Evolutionary conservation across 116 monocot genomes (phyloP), one percentile per base, ranked within the genome.

Genomic region (Papilionanthe hybrid): DNA sequence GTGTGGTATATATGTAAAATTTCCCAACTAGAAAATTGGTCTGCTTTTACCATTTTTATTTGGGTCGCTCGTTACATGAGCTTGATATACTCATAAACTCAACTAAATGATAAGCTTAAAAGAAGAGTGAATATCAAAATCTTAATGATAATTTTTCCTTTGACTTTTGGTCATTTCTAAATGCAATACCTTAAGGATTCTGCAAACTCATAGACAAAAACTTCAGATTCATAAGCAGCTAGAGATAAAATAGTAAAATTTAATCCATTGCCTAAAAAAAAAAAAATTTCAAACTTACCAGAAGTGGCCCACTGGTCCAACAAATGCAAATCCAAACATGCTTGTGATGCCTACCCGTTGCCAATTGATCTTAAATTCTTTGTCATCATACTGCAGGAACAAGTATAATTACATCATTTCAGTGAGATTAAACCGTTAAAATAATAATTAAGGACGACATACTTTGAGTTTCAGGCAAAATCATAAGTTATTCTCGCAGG

Each of bases 301-400:
- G 57, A 85, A 91, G 86, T 99, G 90, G 9, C 93, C 99, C 74
- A 99, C 88, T 23, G 99, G 99, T 66, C 99, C 99, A 71, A 95
- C 95, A 81, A 99, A 95, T 41, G 95, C 92, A 86, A 99, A 86
- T 67, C 99, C 99, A 83, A 99, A 99, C 85, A 90, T 89, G 84
- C 99, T 99, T 63, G 99, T 91, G 72, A 81, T 90, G 79, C 85
- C 99, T 65, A 90, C 99, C 84, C 99, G 90, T 81, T 83, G 92
- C 95, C 93, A 95, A 82, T 92, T 88, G 74, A 99, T 88, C 75
- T 87, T 95, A 75, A 99, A 89, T 50, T 95, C 89, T 79, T 90
- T 76, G 76, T 86, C 83, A n/a, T 30, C 84, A 43, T 82, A 65
- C 85, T 84, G 78, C 48, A 80, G 29, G 76, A 57, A 45, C 44